A percentile compares a stretch with the other conserved stretches of the same genome.
Evolutionary conservation across 441 rosid species (phyloP).

Genomic region (Pelargonium cotyledonis): DNA sequence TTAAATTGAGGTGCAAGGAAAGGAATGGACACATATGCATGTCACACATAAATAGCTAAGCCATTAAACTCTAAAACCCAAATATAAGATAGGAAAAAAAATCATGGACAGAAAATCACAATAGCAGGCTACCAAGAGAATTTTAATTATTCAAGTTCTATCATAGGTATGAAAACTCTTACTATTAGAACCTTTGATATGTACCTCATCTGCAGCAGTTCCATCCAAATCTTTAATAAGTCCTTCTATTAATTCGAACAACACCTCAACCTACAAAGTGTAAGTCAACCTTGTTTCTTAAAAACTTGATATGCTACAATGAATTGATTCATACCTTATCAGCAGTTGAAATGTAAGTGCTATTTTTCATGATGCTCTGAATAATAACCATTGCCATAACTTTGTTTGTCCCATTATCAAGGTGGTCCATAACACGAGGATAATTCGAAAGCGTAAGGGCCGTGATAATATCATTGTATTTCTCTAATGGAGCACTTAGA

Average conservation of each 20-base stretch:
- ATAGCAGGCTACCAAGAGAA: constrained; percentile 6
- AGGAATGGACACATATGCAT: not conserved
- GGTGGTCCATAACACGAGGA: constrained; percentile 63
- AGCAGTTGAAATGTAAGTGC: constrained; percentile 48
- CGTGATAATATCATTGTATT: constrained; percentile 54
- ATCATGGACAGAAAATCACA: constrained; percentile 1
- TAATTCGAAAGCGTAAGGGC: constrained; percentile 59
- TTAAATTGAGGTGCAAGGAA: constrained; percentile 11
- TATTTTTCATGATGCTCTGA: constrained; percentile 61
- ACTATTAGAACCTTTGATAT: constrained; percentile 5
- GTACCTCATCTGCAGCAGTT: constrained; percentile 47
- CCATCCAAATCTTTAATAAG: constrained; percentile 57
- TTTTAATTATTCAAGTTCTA: constrained; percentile 10
- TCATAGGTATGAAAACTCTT: not conserved
- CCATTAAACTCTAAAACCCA: constrained; percentile 8
- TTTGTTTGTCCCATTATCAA: constrained; percentile 57
- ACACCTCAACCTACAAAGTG: constrained; percentile 52
- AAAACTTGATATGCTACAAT: constrained; percentile 8
- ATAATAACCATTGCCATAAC: constrained; percentile 69
- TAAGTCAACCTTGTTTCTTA: constrained; percentile 17
- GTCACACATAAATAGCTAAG: not conserved
- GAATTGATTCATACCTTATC: constrained; percentile 40
- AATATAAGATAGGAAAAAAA: constrained; percentile 13
- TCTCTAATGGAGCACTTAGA: constrained; percentile 63
- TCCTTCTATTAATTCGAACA: constrained; percentile 59